Evolutionary conservation across 495 filamentous ascomycete species (phyloP), one percentile per base, ranked within the genome.

Genomic region (Talaromyces nanjingensis): DNA sequence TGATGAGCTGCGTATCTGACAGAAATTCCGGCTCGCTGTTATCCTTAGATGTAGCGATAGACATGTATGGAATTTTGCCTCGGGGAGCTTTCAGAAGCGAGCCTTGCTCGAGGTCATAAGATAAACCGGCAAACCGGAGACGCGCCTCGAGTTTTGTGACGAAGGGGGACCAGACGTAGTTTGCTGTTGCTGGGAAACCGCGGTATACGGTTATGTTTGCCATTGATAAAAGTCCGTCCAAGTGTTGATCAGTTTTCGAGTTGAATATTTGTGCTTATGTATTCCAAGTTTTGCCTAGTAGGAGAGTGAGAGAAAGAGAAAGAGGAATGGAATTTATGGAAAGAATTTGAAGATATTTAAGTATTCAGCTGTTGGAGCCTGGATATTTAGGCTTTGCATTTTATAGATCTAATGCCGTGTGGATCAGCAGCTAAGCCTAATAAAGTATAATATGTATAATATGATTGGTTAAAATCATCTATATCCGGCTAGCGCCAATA

Each of bases 111-210:
- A 68, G 65, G 2, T 53, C 60, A 71, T 90, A 89, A 0, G 72
- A 52, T 12, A 87, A 47, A 0, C 71, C 71, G 4, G 73, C 77
- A 61, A 87, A 79, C 24, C 86, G 85, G 7, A 90, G 75, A 1
- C 85, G 85, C 25, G 82, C 74, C 66, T 90, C 86, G 60, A 89
- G 79, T 70, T 89, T 90, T 39, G 68, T 84, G 58, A 86, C 85
- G 67, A 86, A 89, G 20, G 87, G 86, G 0, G 86, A 89, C 84
- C 84, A 87, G 62, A 79, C 76, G 66, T 87, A 80, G 53, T 57
- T 65, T 4, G 71, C 70, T 3, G 64, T 34, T 12, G 67, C 66
- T 37, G 72, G 70, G 66, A 78, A 85, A 27, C 83, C 83, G 11
- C 85, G 81, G 74, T 79, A 86, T 67, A 88, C 64, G 29, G 74